phyloP scores from a whole-genome alignment of 202 grass and related monocot genomes.

The Setaria viridis region DNA sequence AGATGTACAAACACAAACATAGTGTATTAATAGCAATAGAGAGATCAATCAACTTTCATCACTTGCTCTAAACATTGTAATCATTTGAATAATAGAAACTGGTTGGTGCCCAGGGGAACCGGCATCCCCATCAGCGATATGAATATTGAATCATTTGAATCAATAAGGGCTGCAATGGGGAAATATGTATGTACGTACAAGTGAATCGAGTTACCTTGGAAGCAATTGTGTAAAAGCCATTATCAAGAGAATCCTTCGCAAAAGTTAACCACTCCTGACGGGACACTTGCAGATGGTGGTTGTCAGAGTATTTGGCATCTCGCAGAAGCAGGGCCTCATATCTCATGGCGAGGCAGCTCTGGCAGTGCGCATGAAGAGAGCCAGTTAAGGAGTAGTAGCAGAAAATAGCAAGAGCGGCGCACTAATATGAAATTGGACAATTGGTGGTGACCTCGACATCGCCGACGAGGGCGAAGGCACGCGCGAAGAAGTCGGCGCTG shows the following conservation, averaged over 20 bases:
- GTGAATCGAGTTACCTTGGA: conserved; percentile 55
- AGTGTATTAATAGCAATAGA: background rate
- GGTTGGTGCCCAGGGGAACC: background rate
- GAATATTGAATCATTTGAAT: background rate
- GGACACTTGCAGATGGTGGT: conserved; percentile 48
- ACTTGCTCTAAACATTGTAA: conserved; percentile 1
- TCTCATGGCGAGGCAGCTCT: conserved; percentile 84
- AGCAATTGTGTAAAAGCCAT: conserved; percentile 78
- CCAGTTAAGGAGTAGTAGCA: background rate
- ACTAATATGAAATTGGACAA: background rate
- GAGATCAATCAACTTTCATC: background rate
- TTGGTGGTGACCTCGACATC: conserved; percentile 65
- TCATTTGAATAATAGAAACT: background rate
- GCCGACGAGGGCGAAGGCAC: conserved; percentile 66
- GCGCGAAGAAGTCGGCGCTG: conserved; percentile 73
- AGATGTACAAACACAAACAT: background rate
- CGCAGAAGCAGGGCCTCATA: conserved; percentile 72
- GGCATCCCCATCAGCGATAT: background rate
- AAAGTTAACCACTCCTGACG: conserved; percentile 71
- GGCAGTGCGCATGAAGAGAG: conserved; percentile 15
- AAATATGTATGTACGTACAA: background rate
- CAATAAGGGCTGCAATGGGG: background rate
- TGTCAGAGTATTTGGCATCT: conserved; percentile 37
- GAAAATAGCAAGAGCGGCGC: too few relatives aligned
- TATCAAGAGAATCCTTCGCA: conserved; percentile 79